Conservation (phyloP, 108 stramenopile species). For the Mayamaea pseudoterrestris region DNA sequence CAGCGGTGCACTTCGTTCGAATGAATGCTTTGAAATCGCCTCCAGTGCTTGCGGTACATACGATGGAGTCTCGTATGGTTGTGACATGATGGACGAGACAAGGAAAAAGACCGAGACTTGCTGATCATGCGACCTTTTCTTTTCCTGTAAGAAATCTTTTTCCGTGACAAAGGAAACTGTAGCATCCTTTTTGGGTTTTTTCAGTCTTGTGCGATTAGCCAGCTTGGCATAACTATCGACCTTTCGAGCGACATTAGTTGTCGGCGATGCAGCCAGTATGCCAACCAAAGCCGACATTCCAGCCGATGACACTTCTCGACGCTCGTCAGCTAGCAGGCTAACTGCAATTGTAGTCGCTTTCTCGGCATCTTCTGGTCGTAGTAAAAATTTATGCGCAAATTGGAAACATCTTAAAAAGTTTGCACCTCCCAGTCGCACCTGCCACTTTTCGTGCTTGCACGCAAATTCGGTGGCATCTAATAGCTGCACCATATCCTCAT, state of each 20-base stretch:
- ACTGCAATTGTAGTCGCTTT: conserved; percentile 40
- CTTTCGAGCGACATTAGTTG: conserved; percentile 27
- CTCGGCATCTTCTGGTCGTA: conserved; percentile 39
- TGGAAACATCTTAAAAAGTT: conserved; percentile 80
- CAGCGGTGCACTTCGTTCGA: conserved; percentile 68
- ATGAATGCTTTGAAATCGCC: conserved; percentile 83
- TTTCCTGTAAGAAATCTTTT: conserved; percentile 31
- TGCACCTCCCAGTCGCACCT: conserved; percentile 74
- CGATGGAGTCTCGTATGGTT: conserved; percentile 75
- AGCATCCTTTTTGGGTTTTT: conserved; percentile 34
- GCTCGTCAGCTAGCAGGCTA: conserved; percentile 62
- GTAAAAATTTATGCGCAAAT: conserved; percentile 71
- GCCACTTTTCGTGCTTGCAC: conserved; percentile 60
- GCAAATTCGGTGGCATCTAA: conserved; percentile 31
- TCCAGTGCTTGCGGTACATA: conserved; percentile 73
- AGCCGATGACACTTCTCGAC: conserved; percentile 67
- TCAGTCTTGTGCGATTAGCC: conserved; percentile 62
- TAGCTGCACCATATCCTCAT: conserved; percentile 52
- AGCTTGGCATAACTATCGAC: conserved; percentile 57
- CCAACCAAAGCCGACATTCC: conserved; percentile 78
- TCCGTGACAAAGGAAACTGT: conserved; percentile 15
- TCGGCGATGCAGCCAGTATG: conserved; percentile 58
- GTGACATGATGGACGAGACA: conserved; percentile 59
- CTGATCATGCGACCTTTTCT: conserved; percentile 45
- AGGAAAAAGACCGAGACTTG: conserved; percentile 76